Base-by-base conservation (phyloP, 2,329 filamentous ascomycete genomes). In the Paracamarosporium sp. region DNA sequence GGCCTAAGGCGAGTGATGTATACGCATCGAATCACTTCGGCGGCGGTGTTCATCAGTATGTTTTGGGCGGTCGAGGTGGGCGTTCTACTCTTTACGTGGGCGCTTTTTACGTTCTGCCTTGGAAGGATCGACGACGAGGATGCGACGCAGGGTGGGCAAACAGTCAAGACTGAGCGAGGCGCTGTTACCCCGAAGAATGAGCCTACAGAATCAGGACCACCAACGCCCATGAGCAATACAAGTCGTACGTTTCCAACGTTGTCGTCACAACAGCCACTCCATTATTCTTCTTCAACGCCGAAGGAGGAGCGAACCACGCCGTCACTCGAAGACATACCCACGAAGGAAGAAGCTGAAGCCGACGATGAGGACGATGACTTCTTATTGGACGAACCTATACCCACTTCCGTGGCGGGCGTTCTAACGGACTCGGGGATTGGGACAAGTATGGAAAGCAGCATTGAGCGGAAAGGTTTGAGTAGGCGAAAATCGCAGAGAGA, bases 1-100 rank as follows among this genome's bases (percentile, higher is more conserved):
- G 94, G 94, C 0, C 75, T 97, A 59, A 82, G 86, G 73, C 85
- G 78, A 64, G 68, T 93, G 54, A 96, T 99, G 91, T 95, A 95
- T 69, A 88, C 92, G 60, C 89, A 94, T 78, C 87, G 90, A 12
- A 69, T 95, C 33, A 74, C 87, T 1, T 88, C 88, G 5, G 93
- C 92, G 57, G 51, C 90, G 0, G 69, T 88, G 0, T 90, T 93
- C 67, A 91, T 88, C 0, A 76, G 80, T 0, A 65, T 86, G 0
- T 97, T 97, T 76, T 98, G 93, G 92, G 72, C 80, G 1, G 86
- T 87, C 12, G 92, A 94, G 70, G 82, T 96, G 68, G 62, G 87
- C 0, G 89, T 88, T 40, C 85, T 90, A 73, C 80, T 82, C 1
- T 35, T 88, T 0, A 88, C 85, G 0, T 96, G 91, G 89, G 73